Evolutionary conservation across 2,329 filamentous ascomycete species (phyloP), one percentile per base, ranked within the genome.

Genomic region (Aspergillus texensis): DNA sequence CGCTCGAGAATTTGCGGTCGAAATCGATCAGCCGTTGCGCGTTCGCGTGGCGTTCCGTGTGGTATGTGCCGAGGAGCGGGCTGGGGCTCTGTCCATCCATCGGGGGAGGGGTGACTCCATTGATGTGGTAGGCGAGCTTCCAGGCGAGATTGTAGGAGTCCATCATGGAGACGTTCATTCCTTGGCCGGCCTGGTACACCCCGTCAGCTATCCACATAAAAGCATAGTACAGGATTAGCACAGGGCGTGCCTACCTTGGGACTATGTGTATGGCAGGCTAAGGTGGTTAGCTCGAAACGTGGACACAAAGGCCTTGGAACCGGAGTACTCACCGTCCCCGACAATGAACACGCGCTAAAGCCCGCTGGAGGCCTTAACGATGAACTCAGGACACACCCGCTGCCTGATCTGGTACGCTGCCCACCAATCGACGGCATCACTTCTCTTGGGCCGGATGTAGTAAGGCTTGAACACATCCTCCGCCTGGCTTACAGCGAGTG

Each of bases 151-250:
- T 80, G 68, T 75, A 71, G 0, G 71, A 76, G 64, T 80, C 90
- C 55, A 91, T 81, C 78, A 92, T 92, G 6, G 89, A 89, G 0
- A 90, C 90, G 73, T 92, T 92, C 90, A 92, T 93, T 28, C 90
- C 89, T 75, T 92, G 90, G 1, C 90, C 90, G 34, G 90, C 90
- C 80, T 79, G 39, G 32, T 11, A 11, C 0, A 4, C 3, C 24
- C 32, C 50, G 41, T 45, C 9, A 45, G 41, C 41, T 34, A 2
- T 45, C 8, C 1, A 26, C 26, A 6, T 26, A 4, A n/a, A 10
- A 19, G 21, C 4, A 11, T 21, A 21, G 16, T 24, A 24, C 0
- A 21, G 24, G n/a, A 46, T 10, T 5, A 2, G n/a, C 2, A 11
- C n/a, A 11, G 19, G 0, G 26, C 26, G 4, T 26, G 26, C 26